Evolutionary conservation across 2,329 filamentous ascomycete genomes (phyloP), one percentile per base, ranked within the genome.

Genomic region (Diplocarpon mali): DNA sequence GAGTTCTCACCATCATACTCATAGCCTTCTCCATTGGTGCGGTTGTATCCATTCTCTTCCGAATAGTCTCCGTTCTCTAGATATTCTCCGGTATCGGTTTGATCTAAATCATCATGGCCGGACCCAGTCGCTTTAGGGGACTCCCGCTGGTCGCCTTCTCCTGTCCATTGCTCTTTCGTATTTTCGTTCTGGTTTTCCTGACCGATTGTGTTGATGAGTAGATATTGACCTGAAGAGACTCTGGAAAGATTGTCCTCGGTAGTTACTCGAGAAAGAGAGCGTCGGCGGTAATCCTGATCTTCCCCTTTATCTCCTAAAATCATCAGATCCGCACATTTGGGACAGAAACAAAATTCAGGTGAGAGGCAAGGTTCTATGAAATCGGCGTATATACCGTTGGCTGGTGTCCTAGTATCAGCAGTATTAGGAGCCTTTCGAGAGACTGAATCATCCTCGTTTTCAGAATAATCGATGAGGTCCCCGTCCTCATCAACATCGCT

Each of bases 391-490:
- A 32, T 58, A 60, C 57, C 57, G 49, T 53, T 51, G n/a, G 53
- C 36, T 48, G 54, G 35, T 49, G 36, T 40, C 32, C 40, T 45
- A 32, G 48, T 44, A 7, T 49, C 38, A 40, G 52, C 42, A 44
- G 44, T 41, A 13, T 13, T 44, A 37, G 15, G n/a, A 17, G 27
- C 31, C 7, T 51, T 47, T 11, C 34, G 27, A 16, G 38, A 47
- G 11, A 51, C 45, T 13, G 34, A 15, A 37, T 69, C 65, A n/a
- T 63, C 24, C 27, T 53, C 50, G n/a, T 49, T 46, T 3, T 75
- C 70, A 17, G 69, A 69, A 53, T 72, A 75, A 47, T 70, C 69
- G 53, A 70, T 64, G n/a, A 67, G 47, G 51, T 70, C 67, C 11
- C 63, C 65, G n/a, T 65, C 60, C 38, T 62, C 57, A 34, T 59